These are phyloP conservation scores for Alternaria consortialis DNA, from an alignment of 2,329 filamentous ascomycete species.

Conservation along the genomic window DNA sequence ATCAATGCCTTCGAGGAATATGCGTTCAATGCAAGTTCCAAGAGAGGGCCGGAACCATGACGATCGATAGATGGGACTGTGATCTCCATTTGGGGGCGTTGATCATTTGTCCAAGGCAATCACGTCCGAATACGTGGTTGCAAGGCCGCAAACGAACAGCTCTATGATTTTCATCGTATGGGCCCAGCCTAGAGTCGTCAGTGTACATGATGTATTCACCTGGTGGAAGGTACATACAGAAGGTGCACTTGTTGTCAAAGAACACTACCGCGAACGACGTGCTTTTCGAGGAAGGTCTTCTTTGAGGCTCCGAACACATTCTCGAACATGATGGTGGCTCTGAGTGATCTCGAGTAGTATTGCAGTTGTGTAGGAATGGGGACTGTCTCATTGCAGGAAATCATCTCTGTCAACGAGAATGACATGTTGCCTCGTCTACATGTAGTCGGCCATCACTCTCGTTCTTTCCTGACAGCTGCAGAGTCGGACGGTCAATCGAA, in stretches of 20 bases:
- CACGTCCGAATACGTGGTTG: constrained; percentile 26
- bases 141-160: constrained; percentile 22
- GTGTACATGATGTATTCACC: not conserved
- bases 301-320: constrained; percentile 4
- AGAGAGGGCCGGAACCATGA: not conserved
- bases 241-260: constrained; percentile 22
- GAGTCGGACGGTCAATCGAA: not conserved
- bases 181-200: constrained; percentile 11
- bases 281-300: constrained; percentile 11
- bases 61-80: constrained; percentile 20
- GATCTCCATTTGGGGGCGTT: constrained; percentile 10
- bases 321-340: constrained; percentile 7
- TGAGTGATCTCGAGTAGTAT: not conserved
- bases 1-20: not conserved
- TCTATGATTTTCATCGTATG: constrained; percentile 21
- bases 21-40: not conserved
- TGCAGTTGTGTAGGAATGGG: not conserved
- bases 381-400: not conserved
- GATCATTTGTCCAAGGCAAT: constrained; percentile 15
- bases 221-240: constrained; percentile 3
- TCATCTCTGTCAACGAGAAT: too few species aligned
- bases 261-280: constrained; percentile 23
- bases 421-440: too few species aligned
- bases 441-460: not conserved
- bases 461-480: not conserved